Evolutionary conservation across 1,139 yeast genomes (phyloP).

Genomic region (Saccharomyces hybrid): DNA sequence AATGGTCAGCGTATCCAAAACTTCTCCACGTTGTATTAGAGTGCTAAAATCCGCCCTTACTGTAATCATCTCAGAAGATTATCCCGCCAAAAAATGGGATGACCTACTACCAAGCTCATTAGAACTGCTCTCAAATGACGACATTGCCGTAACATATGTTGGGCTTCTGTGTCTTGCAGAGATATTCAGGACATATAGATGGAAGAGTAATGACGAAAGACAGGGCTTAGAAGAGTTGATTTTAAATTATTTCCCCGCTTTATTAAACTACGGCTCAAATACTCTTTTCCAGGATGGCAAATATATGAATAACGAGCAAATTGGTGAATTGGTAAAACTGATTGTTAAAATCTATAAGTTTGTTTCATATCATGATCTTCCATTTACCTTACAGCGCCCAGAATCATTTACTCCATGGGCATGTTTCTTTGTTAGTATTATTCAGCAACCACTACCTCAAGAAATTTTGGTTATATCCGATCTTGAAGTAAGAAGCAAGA

Average conservation of each 20-base stretch:
- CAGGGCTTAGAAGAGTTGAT: slow-evolving; percentile 54
- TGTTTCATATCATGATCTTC: slow-evolving; percentile 73
- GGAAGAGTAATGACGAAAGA: slow-evolving; percentile 61
- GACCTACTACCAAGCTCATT: slow-evolving; percentile 52
- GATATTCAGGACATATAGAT: slow-evolving; percentile 65
- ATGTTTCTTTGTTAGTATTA: slow-evolving; percentile 61
- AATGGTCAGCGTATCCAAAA: slow-evolving; percentile 35
- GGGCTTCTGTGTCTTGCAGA: slow-evolving; percentile 75
- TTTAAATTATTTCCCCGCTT: slow-evolving; percentile 56
- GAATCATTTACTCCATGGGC: slow-evolving; percentile 66
- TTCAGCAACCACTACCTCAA: slow-evolving; percentile 53
- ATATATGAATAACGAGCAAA: slow-evolving; percentile 37
- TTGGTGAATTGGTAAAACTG: slow-evolving; percentile 72
- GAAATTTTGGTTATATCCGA: slow-evolving; percentile 40
- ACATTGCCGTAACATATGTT: slow-evolving; percentile 55
- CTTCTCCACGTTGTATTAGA: slow-evolving; percentile 29
- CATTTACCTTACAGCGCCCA: slow-evolving; percentile 54
- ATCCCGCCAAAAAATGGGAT: slow-evolving; percentile 60
- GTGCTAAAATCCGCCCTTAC: slow-evolving; percentile 58
- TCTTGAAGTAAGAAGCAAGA: slow-evolving; percentile 40
- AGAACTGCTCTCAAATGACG: slow-evolving; percentile 44
- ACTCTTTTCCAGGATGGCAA: slow-evolving; percentile 33
- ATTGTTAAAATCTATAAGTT: slow-evolving; percentile 75
- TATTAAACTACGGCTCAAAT: slow-evolving; percentile 57
- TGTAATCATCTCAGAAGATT: slow-evolving; percentile 59